Base-by-base conservation (phyloP, 768 basidiomycete species). In the Tulasnella calospora region DNA sequence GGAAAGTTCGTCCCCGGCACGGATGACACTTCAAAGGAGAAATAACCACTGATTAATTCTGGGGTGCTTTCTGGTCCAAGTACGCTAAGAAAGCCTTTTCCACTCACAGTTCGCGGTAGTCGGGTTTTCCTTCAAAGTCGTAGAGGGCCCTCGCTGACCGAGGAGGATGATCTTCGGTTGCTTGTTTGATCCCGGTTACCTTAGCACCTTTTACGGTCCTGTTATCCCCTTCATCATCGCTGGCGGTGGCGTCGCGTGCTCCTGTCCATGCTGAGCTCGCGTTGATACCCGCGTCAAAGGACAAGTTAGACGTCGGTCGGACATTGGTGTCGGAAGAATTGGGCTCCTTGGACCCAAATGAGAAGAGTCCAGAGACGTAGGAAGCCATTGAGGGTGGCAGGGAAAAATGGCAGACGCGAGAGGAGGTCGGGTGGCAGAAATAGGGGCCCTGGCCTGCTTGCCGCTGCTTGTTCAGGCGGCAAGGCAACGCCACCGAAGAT, bases 241-340 rank as follows among this genome's bases (percentile, higher is more conserved):
- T 79, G 79, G 30, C 85, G 86, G 27, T 81, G 27, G 23, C 41
- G 72, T 76, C 73, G 85, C 89, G 85, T 81, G 89, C 88, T 78
- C 89, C 91, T 33, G 92, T 91, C 93, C 92, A 94, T 15, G 92
- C 93, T 8, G 87, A 84, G 0, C 93, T 94, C 15, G 91, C 87
- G 84, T 94, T 93, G 83, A 94, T 88, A 4, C 93, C 92, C 0
- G 90, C 88, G 82, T 94, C 93, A 81, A 94, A 93, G 73, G 75
- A 67, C 36, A 40, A 7, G 15, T 41, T 76, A 3, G 75, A 61
- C 35, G 67, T 21, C 10, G 75, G 51, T 57, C 75, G 46, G 12
- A 4, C 57, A 15, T 61, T 41, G 33, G 41, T 5, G 10, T 67
- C 33, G 6, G 61, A 17, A 13, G 61, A 13, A 19, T 8, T 13